Conservation (phyloP, 1,284 basidiomycete genomes). For the Phlebopus sp. region DNA sequence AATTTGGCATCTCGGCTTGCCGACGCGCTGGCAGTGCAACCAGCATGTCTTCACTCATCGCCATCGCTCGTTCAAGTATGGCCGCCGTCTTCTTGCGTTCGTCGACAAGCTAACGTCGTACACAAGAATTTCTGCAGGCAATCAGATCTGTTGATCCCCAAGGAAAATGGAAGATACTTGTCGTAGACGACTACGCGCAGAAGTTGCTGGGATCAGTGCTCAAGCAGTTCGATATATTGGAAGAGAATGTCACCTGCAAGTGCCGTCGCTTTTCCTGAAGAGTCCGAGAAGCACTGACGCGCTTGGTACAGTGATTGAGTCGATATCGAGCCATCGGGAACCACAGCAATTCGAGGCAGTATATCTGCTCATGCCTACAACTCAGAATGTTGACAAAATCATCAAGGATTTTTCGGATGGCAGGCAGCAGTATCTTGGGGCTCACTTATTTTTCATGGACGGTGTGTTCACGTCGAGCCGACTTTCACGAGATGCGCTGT, state of each 20-base stretch:
- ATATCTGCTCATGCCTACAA: conserved; percentile 93
- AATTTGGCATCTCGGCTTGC: conserved; percentile 5
- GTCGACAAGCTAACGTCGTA: background rate
- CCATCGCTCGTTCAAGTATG: conserved; percentile 53
- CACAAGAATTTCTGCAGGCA: conserved; percentile 72
- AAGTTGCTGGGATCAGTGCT: conserved; percentile 83
- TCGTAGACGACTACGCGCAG: conserved; percentile 92
- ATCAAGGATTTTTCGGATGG: conserved; percentile 78
- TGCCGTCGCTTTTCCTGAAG: conserved; percentile 15
- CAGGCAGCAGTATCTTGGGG: conserved; percentile 77
- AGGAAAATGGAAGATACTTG: conserved; percentile 92
- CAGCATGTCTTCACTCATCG: conserved; percentile 55
- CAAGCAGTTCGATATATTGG: conserved; percentile 90
- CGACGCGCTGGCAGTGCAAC: background rate
- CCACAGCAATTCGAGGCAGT: conserved; percentile 86
- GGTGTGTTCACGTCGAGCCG: conserved; percentile 43
- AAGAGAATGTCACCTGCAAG: conserved; percentile 93
- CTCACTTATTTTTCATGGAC: conserved; percentile 95
- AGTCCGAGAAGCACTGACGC: conserved; percentile 7
- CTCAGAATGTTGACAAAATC: conserved; percentile 89
- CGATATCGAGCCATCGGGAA: conserved; percentile 69
- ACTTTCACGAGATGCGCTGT: background rate
- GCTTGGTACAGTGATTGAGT: conserved; percentile 64
- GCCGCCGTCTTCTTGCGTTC: background rate
- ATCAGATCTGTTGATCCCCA: conserved; percentile 80